A percentile compares a stretch with the other conserved stretches of the same genome.
Conservation (phyloP, 73 alveolate species). For the Breviolum minutum region DNA sequence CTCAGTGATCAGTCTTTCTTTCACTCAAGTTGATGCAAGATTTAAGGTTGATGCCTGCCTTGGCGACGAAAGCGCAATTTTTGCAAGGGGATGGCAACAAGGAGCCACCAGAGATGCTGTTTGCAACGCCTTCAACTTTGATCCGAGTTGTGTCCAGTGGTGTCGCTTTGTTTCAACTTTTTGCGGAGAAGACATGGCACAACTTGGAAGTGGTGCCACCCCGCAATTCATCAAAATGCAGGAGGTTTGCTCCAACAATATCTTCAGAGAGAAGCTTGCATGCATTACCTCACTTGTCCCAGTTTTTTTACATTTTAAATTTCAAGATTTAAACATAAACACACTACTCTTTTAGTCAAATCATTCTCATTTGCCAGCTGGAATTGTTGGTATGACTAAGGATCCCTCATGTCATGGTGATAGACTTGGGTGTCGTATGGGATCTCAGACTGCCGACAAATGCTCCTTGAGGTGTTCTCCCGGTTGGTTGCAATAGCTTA, state of each 20-base stretch:
- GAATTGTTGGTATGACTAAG: neutral
- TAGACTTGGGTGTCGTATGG: constrained; percentile 73
- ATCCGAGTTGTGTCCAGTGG: neutral
- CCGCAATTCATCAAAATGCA: neutral
- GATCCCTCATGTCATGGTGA: constrained; percentile 87
- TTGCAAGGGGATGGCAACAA: constrained; percentile 50
- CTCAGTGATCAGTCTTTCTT: neutral
- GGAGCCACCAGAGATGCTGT: neutral
- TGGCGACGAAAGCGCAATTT: constrained; percentile 77
- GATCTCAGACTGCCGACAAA: neutral
- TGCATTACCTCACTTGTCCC: neutral
- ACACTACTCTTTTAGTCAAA: too few species aligned
- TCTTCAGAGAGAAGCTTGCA: constrained; percentile 59
- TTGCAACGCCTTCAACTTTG: neutral
- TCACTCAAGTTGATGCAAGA: too few species aligned
- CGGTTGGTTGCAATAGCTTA: neutral
- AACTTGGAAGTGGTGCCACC: too few species aligned
- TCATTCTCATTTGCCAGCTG: too few species aligned
- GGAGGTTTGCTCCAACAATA: constrained; percentile 81
- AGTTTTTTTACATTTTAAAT: too few species aligned
- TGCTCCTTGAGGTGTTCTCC: neutral
- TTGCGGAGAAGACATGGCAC: too few species aligned
- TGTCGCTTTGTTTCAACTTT: too few species aligned
- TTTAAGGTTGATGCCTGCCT: constrained; percentile 82
- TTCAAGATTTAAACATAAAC: too few species aligned